Evolutionary conservation across 148 eudicot species (phyloP), one percentile per base, ranked within the genome.

Genomic region (Rhododendron vialii): DNA sequence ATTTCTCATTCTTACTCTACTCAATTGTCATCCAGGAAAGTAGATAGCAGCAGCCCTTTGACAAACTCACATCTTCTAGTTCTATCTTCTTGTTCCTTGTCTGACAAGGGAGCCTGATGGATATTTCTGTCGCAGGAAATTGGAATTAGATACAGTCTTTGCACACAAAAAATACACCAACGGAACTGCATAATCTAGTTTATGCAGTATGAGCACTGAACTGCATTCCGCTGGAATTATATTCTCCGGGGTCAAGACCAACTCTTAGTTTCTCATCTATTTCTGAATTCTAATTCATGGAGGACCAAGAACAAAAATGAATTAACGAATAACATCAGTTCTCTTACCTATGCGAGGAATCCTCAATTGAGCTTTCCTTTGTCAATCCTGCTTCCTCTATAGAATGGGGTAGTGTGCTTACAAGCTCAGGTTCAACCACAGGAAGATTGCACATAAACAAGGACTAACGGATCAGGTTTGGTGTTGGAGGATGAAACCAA

Each of bases 391-490:
- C 87, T 86, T 88, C 90, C 35, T 71, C 63, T n/a, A 91, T 84
- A 89, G 92, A 87, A 85, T 84, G 81, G 78, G 92, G 85, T 78
- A 91, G 92, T 74, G 75, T 87, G 83, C 69, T 86, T 69, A 89
- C 83, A 69, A 86, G 73, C 69, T 90, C 94, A 77, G 43, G 43
- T 41, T 41, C 43, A 41, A 41, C 90, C 61, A 65, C 84, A 69
- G 94, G 90, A 20, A 93, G 88, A 84, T 82, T 97, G 89, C 84
- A 91, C 48, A 97, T 91, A 80, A 97, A 93, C 7, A 98, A 95
- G 30, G 95, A 95, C 86, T 82, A 95, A 90, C 67, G 95, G 95
- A 88, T 97, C 99, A 5, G 98, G 90, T 79, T 92, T 97, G 14
- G 94, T 87, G 87, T 88, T 93, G 45, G 95, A 88, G 41, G 94